Evolutionary conservation across 495 filamentous ascomycete genomes (phyloP).

Genomic region (Xylaria nigripes): DNA sequence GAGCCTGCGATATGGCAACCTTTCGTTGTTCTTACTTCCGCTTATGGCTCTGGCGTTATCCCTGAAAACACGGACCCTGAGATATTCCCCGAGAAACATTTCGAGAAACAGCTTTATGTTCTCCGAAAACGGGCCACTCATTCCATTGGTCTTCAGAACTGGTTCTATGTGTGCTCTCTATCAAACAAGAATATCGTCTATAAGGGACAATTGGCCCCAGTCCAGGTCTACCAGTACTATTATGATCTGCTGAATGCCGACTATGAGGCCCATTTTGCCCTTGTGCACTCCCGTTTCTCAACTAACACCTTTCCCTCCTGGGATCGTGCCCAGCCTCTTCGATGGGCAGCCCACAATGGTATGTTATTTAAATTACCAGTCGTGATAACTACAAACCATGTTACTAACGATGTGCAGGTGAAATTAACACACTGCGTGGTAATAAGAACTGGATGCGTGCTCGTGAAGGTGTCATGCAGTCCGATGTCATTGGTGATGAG

Average conservation of each 20-base stretch:
- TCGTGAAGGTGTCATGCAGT: conserved; percentile 91
- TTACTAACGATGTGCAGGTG: conserved; percentile 38
- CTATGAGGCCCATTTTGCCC: conserved; percentile 94
- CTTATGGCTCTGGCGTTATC: conserved; percentile 78
- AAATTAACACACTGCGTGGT: conserved; percentile 96
- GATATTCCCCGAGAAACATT: conserved; percentile 72
- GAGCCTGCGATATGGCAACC: conserved; percentile 95
- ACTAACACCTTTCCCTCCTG: conserved; percentile 99
- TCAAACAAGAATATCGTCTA: conserved; percentile 99
- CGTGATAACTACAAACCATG: conserved; percentile 28
- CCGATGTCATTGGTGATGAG: conserved; percentile 86
- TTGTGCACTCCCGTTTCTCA: conserved; percentile 97
- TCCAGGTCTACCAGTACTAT: conserved; percentile 99
- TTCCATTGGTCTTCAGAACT: conserved; percentile 90
- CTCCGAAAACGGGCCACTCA: conserved; percentile 92
- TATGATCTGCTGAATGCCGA: conserved; percentile 95
- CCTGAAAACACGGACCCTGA: conserved; percentile 73
- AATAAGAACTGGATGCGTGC: conserved; percentile 99
- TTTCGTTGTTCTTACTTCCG: conserved; percentile 80
- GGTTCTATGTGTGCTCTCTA: conserved; percentile 98
- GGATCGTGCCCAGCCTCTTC: conserved; percentile 94
- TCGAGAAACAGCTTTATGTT: conserved; percentile 91
- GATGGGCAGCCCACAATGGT: conserved; percentile 99
- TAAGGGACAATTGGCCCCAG: conserved; percentile 93
- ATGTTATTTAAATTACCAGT: conserved; percentile 22